These are phyloP conservation scores for Magnusiomyces magnusii DNA, from an alignment of 1,139 yeast species.

Conservation along the genomic window DNA sequence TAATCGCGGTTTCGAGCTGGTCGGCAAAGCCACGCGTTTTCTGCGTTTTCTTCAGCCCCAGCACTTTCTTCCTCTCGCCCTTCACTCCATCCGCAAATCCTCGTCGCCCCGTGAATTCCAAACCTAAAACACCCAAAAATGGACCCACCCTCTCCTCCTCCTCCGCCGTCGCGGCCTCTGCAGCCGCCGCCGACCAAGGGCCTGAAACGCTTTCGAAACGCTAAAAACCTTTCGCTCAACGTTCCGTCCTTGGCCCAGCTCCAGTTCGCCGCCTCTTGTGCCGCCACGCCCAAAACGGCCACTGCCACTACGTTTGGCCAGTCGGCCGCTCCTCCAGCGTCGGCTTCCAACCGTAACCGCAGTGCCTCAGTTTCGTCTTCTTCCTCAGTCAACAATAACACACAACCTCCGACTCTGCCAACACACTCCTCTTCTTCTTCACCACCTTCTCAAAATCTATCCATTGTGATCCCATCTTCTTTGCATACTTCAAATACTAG, in stretches of 20 bases:
- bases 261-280: not conserved
- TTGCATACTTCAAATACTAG: not conserved
- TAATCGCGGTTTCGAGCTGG: not conserved
- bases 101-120: no score
- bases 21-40: not conserved
- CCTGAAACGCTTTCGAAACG: conserved; percentile 8
- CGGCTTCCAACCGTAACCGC: not conserved
- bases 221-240: conserved; percentile 13
- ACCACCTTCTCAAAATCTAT: not conserved
- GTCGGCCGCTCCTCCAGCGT: not conserved
- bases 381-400: no score
- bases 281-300: conserved; percentile 5
- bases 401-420: not conserved
- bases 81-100: not conserved
- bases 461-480: not conserved
- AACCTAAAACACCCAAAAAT: no score
- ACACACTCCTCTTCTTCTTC: not conserved
- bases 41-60: not conserved
- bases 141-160: not conserved
- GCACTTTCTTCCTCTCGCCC: not conserved
- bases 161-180: conserved; percentile 11
- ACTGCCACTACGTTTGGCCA: not conserved
- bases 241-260: conserved; percentile 12
- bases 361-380: not conserved
- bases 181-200: conserved; percentile 4